Evolutionary conservation across 192 early-diverging fungal genomes (phyloP).

Genomic region (Backusella parvicylindrica): DNA sequence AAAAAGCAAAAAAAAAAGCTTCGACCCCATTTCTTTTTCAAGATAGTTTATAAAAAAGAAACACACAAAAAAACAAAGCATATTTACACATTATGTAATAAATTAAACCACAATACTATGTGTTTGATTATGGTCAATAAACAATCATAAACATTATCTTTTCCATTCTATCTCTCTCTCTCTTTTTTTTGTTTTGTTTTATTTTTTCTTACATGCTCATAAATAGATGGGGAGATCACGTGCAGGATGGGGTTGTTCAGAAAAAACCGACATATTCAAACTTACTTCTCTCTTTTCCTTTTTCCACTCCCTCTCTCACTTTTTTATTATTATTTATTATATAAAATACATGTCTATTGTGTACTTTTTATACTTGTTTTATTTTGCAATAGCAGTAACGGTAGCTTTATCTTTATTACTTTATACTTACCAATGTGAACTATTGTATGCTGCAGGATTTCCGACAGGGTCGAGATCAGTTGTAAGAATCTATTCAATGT

Average conservation of each 20-base stretch:
- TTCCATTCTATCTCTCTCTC: neutral
- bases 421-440: conserved; percentile 35
- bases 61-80: neutral
- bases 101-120: neutral
- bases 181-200: neutral
- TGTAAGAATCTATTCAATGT: conserved; percentile 19
- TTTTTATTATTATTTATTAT: neutral
- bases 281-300: neutral
- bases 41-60: neutral
- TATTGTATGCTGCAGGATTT: conserved; percentile 30
- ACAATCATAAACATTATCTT: neutral
- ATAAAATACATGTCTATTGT: neutral
- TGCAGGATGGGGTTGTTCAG: conserved; percentile 9
- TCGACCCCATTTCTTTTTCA: neutral
- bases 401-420: conserved; percentile 21
- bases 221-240: conserved; percentile 14
- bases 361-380: conserved; percentile 24
- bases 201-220: neutral
- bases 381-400: conserved; percentile 22
- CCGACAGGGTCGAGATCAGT: conserved; percentile 32
- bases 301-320: neutral
- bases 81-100: neutral
- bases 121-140: neutral
- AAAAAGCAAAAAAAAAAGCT: neutral
- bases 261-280: neutral